Evolutionary conservation across 2,329 filamentous ascomycete genomes (phyloP).

Genomic region (Bipolaris gigantea): DNA sequence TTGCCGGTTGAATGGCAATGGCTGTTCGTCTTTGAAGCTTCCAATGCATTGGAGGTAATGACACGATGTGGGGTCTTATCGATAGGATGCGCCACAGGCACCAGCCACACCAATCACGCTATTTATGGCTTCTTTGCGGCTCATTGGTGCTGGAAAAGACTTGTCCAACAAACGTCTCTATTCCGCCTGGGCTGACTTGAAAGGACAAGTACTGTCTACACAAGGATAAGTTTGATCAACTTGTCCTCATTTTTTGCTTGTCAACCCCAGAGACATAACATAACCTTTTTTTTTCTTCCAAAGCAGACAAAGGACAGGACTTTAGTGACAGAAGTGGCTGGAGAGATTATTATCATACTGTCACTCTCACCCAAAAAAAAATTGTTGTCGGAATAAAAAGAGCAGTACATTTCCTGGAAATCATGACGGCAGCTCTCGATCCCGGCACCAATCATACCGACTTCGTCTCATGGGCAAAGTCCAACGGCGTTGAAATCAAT

Average conservation of each 20-base stretch:
- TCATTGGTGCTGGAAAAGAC: background rate
- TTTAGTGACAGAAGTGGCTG: background rate
- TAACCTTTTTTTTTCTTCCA: background rate
- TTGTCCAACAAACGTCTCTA: background rate
- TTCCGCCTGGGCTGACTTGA: background rate
- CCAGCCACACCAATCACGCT: constrained; percentile 15
- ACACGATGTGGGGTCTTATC: constrained; percentile 18
- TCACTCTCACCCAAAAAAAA: rapidly evolving
- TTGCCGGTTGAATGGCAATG: background rate
- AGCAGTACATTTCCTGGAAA: background rate
- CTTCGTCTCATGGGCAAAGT: constrained; percentile 69
- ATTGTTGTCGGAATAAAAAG: too few species aligned
- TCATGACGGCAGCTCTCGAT: constrained; percentile 39
- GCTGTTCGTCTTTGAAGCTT: background rate
- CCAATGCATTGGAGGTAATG: constrained; percentile 3
- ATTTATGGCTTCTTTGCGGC: constrained; percentile 1
- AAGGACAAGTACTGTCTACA: background rate
- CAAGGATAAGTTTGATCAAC: background rate
- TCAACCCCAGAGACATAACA: background rate
- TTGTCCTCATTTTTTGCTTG: background rate
- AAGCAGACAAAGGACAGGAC: background rate
- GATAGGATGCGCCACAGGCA: constrained; percentile 28
- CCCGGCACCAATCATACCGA: constrained; percentile 50
- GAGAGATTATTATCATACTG: background rate
- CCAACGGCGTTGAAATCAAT: constrained; percentile 66